These are phyloP conservation scores for Fulvia fulva DNA, from an alignment of 2,329 filamentous ascomycete species.

Conservation along the genomic window DNA sequence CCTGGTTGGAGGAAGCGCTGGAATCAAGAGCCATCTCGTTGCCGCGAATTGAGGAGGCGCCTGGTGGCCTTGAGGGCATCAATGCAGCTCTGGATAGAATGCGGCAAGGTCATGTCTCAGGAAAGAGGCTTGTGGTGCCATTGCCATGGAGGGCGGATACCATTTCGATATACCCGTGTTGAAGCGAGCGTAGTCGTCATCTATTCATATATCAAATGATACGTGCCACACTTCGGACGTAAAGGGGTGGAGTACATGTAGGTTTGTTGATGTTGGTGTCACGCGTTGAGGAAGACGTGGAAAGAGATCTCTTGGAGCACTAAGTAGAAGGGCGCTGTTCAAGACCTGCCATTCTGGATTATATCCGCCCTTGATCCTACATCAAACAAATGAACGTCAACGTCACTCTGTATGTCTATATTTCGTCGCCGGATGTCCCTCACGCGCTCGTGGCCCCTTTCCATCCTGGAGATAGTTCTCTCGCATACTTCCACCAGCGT, in stretches of 20 bases:
- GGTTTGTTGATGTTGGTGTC: too few relatives aligned
- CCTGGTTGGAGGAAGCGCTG: slow-evolving; percentile 18
- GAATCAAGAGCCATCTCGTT: slow-evolving; percentile 5
- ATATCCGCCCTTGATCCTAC: too few relatives aligned
- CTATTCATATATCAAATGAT: too few relatives aligned
- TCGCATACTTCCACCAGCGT: slow-evolving; percentile 25
- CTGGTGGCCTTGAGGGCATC: slow-evolving; percentile 14
- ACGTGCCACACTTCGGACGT: too few relatives aligned
- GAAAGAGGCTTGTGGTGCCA: slow-evolving; percentile 19
- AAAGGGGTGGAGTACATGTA: too few relatives aligned
- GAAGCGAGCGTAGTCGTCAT: too few relatives aligned
- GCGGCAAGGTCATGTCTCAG: slow-evolving; percentile 17
- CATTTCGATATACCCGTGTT: too few relatives aligned
- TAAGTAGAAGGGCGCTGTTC: too few relatives aligned
- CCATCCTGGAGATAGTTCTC: slow-evolving; percentile 30
- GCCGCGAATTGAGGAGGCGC: slow-evolving; percentile 12
- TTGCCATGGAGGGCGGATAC: neutral
- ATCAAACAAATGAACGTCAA: too few relatives aligned
- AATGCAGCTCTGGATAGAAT: slow-evolving; percentile 19
- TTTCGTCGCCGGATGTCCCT: slow-evolving; percentile 25
- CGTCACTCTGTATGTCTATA: slow-evolving; percentile 10
- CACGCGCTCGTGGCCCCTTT: slow-evolving; percentile 22
- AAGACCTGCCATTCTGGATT: too few relatives aligned
- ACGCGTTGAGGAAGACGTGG: too few relatives aligned
- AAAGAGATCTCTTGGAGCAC: too few relatives aligned